These are phyloP conservation scores for Metschnikowia shivogae DNA, from an alignment of 805 yeast species.

Conservation along the genomic window DNA sequence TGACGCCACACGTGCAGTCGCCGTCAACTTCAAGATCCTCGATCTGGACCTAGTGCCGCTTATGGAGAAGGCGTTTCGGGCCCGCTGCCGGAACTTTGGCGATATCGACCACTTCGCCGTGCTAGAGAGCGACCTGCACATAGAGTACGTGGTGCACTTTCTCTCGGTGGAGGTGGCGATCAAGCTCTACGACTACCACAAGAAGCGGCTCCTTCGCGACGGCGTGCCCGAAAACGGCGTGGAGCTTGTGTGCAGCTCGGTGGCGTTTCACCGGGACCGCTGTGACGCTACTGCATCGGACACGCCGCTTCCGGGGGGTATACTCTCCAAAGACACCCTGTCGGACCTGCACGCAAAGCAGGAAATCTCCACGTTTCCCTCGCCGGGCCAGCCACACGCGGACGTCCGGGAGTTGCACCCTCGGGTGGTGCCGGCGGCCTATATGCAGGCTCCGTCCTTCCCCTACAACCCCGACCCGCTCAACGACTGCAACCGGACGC, in stretches of 20 bases:
- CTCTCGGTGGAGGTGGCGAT: conserved; percentile 46
- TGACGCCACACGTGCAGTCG: conserved; percentile 35
- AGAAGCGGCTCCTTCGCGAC: conserved; percentile 18
- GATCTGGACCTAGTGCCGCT: conserved; percentile 11
- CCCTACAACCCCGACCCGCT: conserved; percentile 26
- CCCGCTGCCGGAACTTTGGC: conserved; percentile 39
- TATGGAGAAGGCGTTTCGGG: conserved; percentile 21
- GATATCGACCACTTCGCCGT: conserved; percentile 32
- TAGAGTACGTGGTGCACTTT: conserved; percentile 31
- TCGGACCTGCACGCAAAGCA: not conserved
- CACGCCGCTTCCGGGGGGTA: not conserved
- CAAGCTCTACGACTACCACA: conserved; percentile 36
- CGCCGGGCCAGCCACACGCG: not conserved
- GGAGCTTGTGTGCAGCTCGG: conserved; percentile 17
- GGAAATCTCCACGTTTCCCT: not conserved
- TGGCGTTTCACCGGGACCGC: conserved; percentile 32
- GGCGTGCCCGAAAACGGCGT: conserved; percentile 14
- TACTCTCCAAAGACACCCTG: not conserved
- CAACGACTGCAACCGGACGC: conserved; percentile 56
- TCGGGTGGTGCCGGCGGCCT: not conserved
- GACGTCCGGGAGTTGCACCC: not conserved
- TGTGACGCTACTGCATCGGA: conserved; percentile 23
- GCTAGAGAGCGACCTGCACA: conserved; percentile 6
- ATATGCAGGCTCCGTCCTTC: conserved; percentile 1
- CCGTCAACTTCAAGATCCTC: conserved; percentile 13